A percentile compares a stretch with the other conserved stretches of the same genome.
Evolutionary conservation across 2,329 filamentous ascomycete genomes (phyloP).

Genomic region (Ophiostoma novo-ulmi): DNA sequence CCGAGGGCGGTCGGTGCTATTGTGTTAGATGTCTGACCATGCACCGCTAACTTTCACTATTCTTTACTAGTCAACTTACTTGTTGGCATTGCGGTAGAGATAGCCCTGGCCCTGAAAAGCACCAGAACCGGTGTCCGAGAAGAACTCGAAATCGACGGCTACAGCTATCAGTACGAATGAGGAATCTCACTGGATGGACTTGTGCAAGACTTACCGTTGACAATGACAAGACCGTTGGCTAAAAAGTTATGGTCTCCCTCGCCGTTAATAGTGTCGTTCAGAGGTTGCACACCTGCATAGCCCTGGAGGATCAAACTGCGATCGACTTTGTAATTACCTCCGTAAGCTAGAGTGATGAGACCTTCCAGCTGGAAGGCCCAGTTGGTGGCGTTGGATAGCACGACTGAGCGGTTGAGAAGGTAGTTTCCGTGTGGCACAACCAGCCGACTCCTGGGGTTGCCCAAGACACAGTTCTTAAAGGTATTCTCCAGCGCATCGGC

Average conservation of each 20-base stretch:
- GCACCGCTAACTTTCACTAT: no score
- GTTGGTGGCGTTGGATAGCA: conserved; percentile 19
- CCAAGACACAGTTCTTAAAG: neutral
- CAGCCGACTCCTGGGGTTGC: neutral
- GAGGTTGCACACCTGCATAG: conserved; percentile 30
- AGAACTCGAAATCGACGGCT: conserved; percentile 44
- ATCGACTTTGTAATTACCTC: conserved; percentile 31
- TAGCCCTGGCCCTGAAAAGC: conserved; percentile 48
- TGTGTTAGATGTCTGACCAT: neutral
- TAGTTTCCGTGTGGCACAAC: neutral
- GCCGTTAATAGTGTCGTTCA: conserved; percentile 35
- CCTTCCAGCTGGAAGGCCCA: conserved; percentile 35
- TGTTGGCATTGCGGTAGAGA: conserved; percentile 34
- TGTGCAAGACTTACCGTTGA: conserved; percentile 30
- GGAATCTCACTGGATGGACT: neutral
- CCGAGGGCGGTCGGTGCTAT: conserved; percentile 4
- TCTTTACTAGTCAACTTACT: conserved; percentile 13
- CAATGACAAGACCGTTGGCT: conserved; percentile 33
- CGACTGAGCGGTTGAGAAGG: conserved; percentile 29
- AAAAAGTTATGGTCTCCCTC: conserved; percentile 34
- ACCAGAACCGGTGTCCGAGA: conserved; percentile 38
- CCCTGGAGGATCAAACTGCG: conserved; percentile 33
- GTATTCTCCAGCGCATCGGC: neutral
- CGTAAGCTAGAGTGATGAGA: conserved; percentile 33
- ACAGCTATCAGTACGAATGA: neutral